Conservation (phyloP, 139 green algal genomes). For the Yamagishiella unicocca region DNA sequence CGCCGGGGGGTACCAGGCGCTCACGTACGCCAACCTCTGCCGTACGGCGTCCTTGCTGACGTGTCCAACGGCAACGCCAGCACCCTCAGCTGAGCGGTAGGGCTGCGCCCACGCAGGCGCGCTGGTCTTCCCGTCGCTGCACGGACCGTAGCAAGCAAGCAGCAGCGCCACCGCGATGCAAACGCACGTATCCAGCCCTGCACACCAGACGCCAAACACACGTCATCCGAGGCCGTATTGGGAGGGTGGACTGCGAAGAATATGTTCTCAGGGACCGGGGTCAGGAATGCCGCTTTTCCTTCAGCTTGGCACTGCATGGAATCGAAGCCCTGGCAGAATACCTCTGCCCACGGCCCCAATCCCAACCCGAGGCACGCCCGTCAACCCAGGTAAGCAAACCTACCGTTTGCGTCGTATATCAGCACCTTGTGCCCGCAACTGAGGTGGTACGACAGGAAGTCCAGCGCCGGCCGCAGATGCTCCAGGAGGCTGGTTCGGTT, state of each 20-base stretch:
- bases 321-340: too few relatives aligned
- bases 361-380: too few relatives aligned
- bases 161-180: conserved; percentile 72
- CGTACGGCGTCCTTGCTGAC: conserved; percentile 74
- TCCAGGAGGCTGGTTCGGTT: conserved; percentile 47
- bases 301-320: too few relatives aligned
- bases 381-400: too few relatives aligned
- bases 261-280: too few relatives aligned
- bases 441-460: conserved; percentile 67
- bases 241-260: too few relatives aligned
- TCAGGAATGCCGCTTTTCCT: too few relatives aligned
- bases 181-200: conserved; percentile 73
- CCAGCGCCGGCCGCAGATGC: conserved; percentile 56
- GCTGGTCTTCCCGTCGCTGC: not conserved
- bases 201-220: too few relatives aligned
- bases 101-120: not conserved
- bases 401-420: conserved; percentile 67
- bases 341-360: too few relatives aligned
- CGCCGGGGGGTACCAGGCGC: conserved; percentile 63
- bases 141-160: conserved; percentile 66
- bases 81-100: not conserved
- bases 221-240: too few relatives aligned
- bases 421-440: conserved; percentile 50
- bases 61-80: not conserved
- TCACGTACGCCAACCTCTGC: conserved; percentile 70